These are phyloP conservation scores for Ambrosia artemisiifolia DNA, from an alignment of 129 eudicot genomes.

Conservation along the genomic window DNA sequence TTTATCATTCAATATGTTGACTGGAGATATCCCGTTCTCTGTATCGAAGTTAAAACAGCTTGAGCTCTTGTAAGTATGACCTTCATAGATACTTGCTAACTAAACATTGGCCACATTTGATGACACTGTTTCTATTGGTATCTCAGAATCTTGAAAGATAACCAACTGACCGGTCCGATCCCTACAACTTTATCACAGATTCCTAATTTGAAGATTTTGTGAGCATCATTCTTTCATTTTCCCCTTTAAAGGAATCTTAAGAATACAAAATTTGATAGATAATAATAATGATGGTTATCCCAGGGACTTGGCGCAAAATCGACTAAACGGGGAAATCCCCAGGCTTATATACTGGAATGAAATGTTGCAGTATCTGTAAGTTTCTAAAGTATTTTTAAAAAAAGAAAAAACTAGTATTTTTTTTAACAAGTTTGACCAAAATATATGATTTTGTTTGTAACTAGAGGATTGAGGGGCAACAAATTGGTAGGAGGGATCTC, in stretches of 20 bases:
- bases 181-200: constrained; percentile 97
- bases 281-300: constrained; percentile 2
- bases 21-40: constrained; percentile 93
- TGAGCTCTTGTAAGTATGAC: constrained; percentile 59
- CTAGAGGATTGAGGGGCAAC: constrained; percentile 86
- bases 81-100: not conserved
- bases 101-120: not conserved
- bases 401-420: not conserved
- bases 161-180: constrained; percentile 80
- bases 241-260: not conserved
- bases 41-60: constrained; percentile 87
- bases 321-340: constrained; percentile 87
- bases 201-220: constrained; percentile 88
- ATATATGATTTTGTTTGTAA: not conserved
- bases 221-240: constrained; percentile 18
- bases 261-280: not conserved
- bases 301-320: constrained; percentile 94
- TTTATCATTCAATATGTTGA: constrained; percentile 75
- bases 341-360: constrained; percentile 97
- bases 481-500: constrained; percentile 74
- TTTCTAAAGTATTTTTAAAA: constrained; percentile 11
- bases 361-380: constrained; percentile 91
- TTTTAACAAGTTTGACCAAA: not conserved
- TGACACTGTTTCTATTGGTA: not conserved
- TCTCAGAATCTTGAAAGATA: constrained; percentile 78